Evolutionary conservation across 2,329 filamentous ascomycete species (phyloP), one percentile per base, ranked within the genome.

Genomic region (Talaromyces sp.): DNA sequence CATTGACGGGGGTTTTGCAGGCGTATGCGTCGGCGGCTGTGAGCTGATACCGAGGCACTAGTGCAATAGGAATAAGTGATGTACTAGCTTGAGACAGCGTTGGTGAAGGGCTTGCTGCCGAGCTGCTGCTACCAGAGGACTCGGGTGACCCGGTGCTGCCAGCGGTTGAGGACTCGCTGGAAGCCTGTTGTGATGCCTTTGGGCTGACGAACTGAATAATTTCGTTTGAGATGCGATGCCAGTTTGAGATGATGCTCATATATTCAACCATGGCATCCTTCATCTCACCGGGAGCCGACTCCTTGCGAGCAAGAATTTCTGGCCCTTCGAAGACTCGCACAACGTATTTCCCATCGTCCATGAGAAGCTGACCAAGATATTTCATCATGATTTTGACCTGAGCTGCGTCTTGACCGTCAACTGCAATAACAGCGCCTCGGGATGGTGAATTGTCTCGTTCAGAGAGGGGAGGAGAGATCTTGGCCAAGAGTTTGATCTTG

Each of bases 11-110:
- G 51, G 93, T 88, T 15, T 84, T 82, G 63, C 86, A 87, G 1
- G 93, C 91, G 75, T 90, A 94, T 58, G 84, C 82, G 74, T 97
- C 91, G 0, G 91, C 89, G 0, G 90, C 85, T 13, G 89, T 90
- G 47, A 97, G 86, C 67, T 92, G 92, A 77, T 92, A 97, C 25
- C 91, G 86, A 0, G 90, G 88, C 31, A 97, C 82, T 22, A 97
- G 81, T 3, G 93, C 88, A 29, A 97, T 85, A 0, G 92, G 92
- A 1, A 89, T 82, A 53, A 65, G 51, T 61, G 61, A 56, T 8
- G 56, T 29, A 47, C 49, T 64, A 40, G 25, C 27, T 59, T 59
- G 56, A 4, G 59, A 51, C 31, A 49, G 31, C 36, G 43, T 65
- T 43, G 56, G 31, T 31, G 63, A 61, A 38, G 63, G 63, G 49